These are phyloP conservation scores for Candida taoyuanica DNA, from an alignment of 805 yeast species.

Conservation along the genomic window DNA sequence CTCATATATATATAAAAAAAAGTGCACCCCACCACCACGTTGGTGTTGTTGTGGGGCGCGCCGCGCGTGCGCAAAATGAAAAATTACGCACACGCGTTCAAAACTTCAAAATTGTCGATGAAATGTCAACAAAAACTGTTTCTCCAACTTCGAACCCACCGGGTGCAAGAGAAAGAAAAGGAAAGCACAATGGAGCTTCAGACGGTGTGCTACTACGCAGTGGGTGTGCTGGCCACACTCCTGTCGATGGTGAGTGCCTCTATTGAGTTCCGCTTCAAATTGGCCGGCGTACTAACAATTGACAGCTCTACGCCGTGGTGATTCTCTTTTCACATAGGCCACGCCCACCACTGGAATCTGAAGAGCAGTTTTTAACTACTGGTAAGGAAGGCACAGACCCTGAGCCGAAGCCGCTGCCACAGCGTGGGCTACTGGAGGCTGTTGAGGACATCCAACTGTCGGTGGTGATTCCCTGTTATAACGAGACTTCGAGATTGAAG, in stretches of 20 bases:
- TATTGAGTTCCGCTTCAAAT: neutral
- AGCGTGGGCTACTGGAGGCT: constrained; percentile 12
- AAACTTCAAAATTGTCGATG: neutral
- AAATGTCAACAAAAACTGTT: neutral
- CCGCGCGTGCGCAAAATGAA: no score
- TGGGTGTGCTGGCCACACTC: constrained; percentile 3
- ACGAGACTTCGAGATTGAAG: constrained; percentile 71
- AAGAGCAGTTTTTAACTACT: constrained; percentile 45
- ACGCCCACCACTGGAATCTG: constrained; percentile 48
- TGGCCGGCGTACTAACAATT: neutral
- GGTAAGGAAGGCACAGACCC: constrained; percentile 26
- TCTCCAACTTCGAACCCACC: no score
- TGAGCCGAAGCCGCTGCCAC: constrained; percentile 32
- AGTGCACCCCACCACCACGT: no score
- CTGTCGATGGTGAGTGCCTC: constrained; percentile 3
- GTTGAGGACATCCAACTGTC: constrained; percentile 49
- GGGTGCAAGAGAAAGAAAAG: neutral
- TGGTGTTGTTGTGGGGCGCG: no score
- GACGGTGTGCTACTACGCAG: constrained; percentile 1
- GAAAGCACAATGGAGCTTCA: neutral
- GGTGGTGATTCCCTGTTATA: constrained; percentile 90
- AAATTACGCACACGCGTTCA: no score
- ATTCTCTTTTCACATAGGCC: constrained; percentile 59
- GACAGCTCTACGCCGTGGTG: constrained; percentile 14
- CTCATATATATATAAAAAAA: no score